phyloP scores from a whole-genome alignment of 2,329 filamentous ascomycete species.

The Rutstroemia sp. region DNA sequence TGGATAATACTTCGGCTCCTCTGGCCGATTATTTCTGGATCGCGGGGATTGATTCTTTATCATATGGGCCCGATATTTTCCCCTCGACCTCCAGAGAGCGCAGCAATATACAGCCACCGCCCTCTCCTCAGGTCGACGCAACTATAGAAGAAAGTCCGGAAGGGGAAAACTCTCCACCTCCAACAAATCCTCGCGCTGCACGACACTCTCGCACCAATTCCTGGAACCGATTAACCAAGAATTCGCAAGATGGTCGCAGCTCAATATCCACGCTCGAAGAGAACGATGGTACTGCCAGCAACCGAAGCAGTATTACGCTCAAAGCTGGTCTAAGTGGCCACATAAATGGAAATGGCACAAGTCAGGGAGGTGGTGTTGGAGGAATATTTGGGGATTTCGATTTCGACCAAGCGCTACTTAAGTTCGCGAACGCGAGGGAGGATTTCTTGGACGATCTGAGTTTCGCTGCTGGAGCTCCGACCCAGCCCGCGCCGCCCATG shows the following conservation, averaged over 20 bases:
- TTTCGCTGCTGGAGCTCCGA: constrained; percentile 69
- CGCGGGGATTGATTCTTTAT: constrained; percentile 60
- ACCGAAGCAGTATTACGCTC: constrained; percentile 60
- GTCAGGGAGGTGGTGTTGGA: constrained; percentile 12
- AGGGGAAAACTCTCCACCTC: constrained; percentile 37
- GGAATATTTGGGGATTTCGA: constrained; percentile 60
- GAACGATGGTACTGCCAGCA: constrained; percentile 43
- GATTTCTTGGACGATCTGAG: constrained; percentile 88
- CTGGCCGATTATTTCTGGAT: constrained; percentile 73
- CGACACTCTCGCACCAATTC: constrained; percentile 57
- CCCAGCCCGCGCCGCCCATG: constrained; percentile 62
- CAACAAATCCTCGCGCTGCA: constrained; percentile 29
- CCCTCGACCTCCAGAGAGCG: constrained; percentile 25
- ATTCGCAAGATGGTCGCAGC: constrained; percentile 42
- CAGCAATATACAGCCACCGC: constrained; percentile 15
- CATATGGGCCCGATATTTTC: constrained; percentile 49
- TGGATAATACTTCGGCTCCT: constrained; percentile 47
- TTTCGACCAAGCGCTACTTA: constrained; percentile 86
- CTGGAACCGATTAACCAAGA: constrained; percentile 49
- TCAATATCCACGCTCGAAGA: constrained; percentile 53
- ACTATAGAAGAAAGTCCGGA: constrained; percentile 52
- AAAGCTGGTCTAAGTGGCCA: constrained; percentile 32
- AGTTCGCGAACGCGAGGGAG: constrained; percentile 93
- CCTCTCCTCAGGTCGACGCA: constrained; percentile 39
- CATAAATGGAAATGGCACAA: constrained; percentile 17